Conservation (phyloP, 164 flowering plant species). For the Tetracentron sinense region DNA sequence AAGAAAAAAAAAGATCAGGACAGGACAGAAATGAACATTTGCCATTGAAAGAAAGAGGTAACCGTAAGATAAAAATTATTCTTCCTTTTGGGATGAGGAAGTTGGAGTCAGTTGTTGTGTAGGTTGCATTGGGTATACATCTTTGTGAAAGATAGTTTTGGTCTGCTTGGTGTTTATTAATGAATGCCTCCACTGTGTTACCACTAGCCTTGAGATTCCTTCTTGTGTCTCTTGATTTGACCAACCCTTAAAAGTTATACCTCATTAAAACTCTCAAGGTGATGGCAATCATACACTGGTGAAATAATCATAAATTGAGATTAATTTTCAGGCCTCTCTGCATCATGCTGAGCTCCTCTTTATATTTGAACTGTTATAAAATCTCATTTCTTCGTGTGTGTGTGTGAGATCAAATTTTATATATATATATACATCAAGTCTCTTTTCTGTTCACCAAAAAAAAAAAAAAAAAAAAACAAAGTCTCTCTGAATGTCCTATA, state of each 20-base stretch:
- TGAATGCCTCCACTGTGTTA: slow-evolving; percentile 1
- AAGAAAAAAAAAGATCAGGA: no score
- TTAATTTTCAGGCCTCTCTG: no score
- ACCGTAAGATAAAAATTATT: slow-evolving; percentile 7
- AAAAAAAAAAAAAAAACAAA: no score
- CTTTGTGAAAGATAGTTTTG: slow-evolving; percentile 9
- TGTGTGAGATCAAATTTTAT: no score
- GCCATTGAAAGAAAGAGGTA: slow-evolving; percentile 1
- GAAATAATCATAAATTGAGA: no score
- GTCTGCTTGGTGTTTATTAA: background rate
- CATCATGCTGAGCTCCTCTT: no score
- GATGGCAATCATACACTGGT: no score
- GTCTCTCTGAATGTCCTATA: no score
- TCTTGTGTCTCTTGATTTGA: slow-evolving; percentile 14
- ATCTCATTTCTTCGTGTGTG: no score
- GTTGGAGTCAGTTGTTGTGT: background rate
- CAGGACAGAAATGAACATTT: slow-evolving; percentile 9
- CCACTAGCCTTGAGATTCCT: slow-evolving; percentile 13
- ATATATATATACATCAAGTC: no score
- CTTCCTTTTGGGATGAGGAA: slow-evolving; percentile 9
- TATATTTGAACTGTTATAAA: no score
- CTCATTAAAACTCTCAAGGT: background rate
- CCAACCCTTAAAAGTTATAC: slow-evolving; percentile 10
- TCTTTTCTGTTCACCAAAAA: no score
- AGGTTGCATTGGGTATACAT: background rate